Conservation (phyloP, 768 basidiomycete species). For the Panellus pusillus region DNA sequence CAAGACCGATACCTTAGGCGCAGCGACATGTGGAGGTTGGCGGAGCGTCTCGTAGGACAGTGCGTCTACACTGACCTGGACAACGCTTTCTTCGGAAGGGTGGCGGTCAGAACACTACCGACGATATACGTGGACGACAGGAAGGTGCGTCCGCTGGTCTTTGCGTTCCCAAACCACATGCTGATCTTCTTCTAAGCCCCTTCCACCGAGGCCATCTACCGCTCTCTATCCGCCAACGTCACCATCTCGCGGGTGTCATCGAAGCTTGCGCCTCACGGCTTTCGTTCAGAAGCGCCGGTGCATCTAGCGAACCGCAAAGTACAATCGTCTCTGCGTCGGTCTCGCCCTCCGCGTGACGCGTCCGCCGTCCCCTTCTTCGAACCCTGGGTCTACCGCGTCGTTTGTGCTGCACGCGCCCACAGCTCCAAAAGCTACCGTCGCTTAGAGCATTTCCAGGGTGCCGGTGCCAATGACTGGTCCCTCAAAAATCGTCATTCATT, state of each 20-base stretch:
- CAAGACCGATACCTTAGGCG: too few relatives aligned
- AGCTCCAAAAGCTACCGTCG: constrained; percentile 34
- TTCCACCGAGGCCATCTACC: constrained; percentile 53
- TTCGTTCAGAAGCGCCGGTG: constrained; percentile 58
- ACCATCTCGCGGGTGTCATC: constrained; percentile 61
- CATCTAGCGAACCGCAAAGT: constrained; percentile 61
- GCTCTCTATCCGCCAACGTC: too few relatives aligned
- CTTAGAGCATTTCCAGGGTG: constrained; percentile 30
- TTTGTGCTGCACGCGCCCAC: constrained; percentile 35
- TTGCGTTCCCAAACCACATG: not conserved
- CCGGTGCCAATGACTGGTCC: constrained; percentile 45
- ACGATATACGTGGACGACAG: constrained; percentile 70
- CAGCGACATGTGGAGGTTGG: too few relatives aligned
- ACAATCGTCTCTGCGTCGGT: constrained; percentile 50
- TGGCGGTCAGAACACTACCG: constrained; percentile 81
- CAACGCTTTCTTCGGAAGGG: constrained; percentile 78
- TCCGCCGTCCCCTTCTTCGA: constrained; percentile 38
- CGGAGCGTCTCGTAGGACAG: too few relatives aligned
- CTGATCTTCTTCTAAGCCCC: constrained; percentile 46
- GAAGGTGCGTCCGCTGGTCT: constrained; percentile 45
- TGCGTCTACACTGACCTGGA: constrained; percentile 86
- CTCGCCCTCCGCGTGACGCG: constrained; percentile 13
- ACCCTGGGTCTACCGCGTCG: constrained; percentile 22
- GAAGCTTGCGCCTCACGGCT: constrained; percentile 74
- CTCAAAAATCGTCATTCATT: constrained; percentile 46